Percentiles rank a stretch among this genome's conserved stretches.
Conservation (phyloP, 495 filamentous ascomycete species). For the Saxispiralis lemnorum region DNA sequence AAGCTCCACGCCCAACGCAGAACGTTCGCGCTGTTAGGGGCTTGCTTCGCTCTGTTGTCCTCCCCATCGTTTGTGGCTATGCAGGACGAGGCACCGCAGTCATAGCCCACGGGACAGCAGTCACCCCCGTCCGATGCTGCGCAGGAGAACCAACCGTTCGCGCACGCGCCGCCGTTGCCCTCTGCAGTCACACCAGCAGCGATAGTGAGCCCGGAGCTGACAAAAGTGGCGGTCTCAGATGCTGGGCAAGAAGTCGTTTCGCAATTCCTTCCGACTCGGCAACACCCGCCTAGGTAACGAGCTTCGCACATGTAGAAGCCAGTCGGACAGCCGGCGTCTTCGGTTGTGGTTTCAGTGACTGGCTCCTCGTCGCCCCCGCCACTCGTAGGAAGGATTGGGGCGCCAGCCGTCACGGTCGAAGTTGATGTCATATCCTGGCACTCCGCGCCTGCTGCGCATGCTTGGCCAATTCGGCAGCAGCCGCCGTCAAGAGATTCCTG, state of each 20-base stretch:
- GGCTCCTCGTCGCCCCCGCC: slow-evolving; percentile 12
- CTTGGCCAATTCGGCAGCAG: slow-evolving; percentile 24
- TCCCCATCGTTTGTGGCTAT: slow-evolving; percentile 37
- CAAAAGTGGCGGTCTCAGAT: slow-evolving; percentile 33
- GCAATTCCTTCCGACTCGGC: slow-evolving; percentile 68
- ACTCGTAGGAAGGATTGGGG: slow-evolving; percentile 38
- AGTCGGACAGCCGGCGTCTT: slow-evolving; percentile 38
- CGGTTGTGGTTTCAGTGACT: slow-evolving; percentile 20
- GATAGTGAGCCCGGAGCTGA: slow-evolving; percentile 47
- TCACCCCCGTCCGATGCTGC: slow-evolving; percentile 45
- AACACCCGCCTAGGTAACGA: slow-evolving; percentile 55
- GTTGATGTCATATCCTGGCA: slow-evolving; percentile 8
- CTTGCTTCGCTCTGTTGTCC: slow-evolving; percentile 40
- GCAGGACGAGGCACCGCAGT: slow-evolving; percentile 53
- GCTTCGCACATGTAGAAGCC: slow-evolving; percentile 60
- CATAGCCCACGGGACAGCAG: slow-evolving; percentile 63
- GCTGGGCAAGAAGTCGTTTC: slow-evolving; percentile 44
- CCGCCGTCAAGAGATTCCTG: slow-evolving; percentile 23
- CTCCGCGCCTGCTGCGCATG: slow-evolving; percentile 17
- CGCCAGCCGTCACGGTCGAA: slow-evolving; percentile 13
- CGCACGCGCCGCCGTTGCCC: slow-evolving; percentile 33
- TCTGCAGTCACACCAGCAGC: slow-evolving; percentile 13
- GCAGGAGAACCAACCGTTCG: slow-evolving; percentile 63
- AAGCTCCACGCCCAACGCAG: slow-evolving; percentile 12
- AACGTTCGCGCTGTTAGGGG: slow-evolving; percentile 19